Evolutionary conservation across 2,329 filamentous ascomycete species (phyloP).

Genomic region (Fusarium cyanostomum): DNA sequence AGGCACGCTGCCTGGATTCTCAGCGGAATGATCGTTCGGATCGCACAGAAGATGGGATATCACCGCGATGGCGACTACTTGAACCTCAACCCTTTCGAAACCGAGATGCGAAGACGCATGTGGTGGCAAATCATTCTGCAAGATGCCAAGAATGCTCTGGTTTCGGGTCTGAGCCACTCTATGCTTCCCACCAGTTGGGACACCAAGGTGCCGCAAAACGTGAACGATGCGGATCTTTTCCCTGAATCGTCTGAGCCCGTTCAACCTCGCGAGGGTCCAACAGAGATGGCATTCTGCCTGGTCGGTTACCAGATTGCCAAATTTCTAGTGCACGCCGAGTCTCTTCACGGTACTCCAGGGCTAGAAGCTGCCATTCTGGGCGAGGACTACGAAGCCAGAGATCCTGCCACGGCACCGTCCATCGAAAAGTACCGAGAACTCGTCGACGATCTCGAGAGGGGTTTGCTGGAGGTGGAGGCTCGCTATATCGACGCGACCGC

Average conservation of each 20-base stretch:
- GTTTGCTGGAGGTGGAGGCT: constrained; percentile 57
- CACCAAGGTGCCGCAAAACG: constrained; percentile 64
- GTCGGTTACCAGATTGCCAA: constrained; percentile 60
- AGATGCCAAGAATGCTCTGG: constrained; percentile 65
- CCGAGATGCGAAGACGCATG: constrained; percentile 72
- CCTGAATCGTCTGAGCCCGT: constrained; percentile 62
- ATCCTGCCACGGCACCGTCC: constrained; percentile 40
- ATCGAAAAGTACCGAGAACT: constrained; percentile 55
- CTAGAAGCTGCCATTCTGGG: constrained; percentile 62
- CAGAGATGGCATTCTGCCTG: constrained; percentile 68
- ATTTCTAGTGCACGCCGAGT: constrained; percentile 58
- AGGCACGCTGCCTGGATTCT: constrained; percentile 69
- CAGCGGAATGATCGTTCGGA: constrained; percentile 68
- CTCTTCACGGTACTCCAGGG: constrained; percentile 53
- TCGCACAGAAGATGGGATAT: constrained; percentile 74
- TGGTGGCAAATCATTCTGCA: constrained; percentile 73
- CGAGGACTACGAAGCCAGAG: constrained; percentile 48
- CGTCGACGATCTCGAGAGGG: constrained; percentile 54
- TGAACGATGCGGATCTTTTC: constrained; percentile 68
- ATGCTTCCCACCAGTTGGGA: constrained; percentile 64
- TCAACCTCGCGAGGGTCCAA: constrained; percentile 63
- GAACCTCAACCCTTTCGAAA: constrained; percentile 68
- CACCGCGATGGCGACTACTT: constrained; percentile 68
- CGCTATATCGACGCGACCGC: constrained; percentile 62
- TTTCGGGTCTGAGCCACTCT: constrained; percentile 65